Percentiles rank a stretch among this genome's conserved stretches.
phyloP scores from a whole-genome alignment of 352 stramenopile genomes.

The Thraustotheca clavata region DNA sequence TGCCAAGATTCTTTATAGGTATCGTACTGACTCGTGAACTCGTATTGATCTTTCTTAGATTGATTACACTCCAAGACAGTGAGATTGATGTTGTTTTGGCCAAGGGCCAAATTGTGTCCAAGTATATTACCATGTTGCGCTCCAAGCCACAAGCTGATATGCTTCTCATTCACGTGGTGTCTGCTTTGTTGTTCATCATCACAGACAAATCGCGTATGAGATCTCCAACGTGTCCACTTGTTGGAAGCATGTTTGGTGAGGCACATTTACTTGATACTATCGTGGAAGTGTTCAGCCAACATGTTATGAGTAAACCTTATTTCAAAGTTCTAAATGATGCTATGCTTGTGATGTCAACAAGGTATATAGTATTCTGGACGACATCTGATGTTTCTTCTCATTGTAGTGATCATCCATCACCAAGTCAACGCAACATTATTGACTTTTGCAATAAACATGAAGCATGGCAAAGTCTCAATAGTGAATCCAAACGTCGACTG shows the following conservation, averaged over 20 bases:
- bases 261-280: constrained; percentile 12
- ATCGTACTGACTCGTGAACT: neutral
- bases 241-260: constrained; percentile 54
- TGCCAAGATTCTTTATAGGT: constrained; percentile 71
- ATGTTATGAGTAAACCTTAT: constrained; percentile 17
- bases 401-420: constrained; percentile 3
- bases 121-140: constrained; percentile 59
- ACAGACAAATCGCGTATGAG: constrained; percentile 55
- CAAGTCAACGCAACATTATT: constrained; percentile 1
- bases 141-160: constrained; percentile 71
- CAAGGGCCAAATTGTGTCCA: constrained; percentile 42
- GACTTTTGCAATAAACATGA: neutral
- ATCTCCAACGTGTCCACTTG: constrained; percentile 60
- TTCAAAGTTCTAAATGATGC: constrained; percentile 21
- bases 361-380: neutral
- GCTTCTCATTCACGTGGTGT: constrained; percentile 79
- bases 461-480: constrained; percentile 16
- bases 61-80: constrained; percentile 58
- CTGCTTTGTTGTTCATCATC: constrained; percentile 68
- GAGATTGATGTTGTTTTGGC: constrained; percentile 59
- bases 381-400: neutral
- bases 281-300: constrained; percentile 11
- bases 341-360: constrained; percentile 18
- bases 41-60: neutral
- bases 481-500: constrained; percentile 10